These are phyloP conservation scores for Aurifilum marmelostoma DNA, from an alignment of 2,329 filamentous ascomycete genomes.

Conservation along the genomic window DNA sequence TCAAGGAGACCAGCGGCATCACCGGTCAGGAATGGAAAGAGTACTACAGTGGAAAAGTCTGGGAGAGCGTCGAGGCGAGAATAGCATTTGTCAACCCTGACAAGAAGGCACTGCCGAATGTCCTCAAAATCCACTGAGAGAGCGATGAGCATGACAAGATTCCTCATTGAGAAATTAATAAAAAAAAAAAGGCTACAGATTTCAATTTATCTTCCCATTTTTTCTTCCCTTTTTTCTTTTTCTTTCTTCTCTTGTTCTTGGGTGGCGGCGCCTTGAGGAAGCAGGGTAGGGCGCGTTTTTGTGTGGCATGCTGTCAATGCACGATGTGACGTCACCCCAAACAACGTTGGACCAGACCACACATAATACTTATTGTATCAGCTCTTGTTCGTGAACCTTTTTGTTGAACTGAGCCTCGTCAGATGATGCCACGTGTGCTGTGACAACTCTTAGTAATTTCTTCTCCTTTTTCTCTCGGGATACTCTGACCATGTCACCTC, in stretches of 20 bases:
- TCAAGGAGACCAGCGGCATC: slow-evolving; percentile 34
- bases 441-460: neutral
- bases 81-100: slow-evolving; percentile 32
- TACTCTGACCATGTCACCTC: neutral
- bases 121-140: neutral
- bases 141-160: neutral
- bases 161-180: too few species aligned
- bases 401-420: neutral
- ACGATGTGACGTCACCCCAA: slow-evolving; percentile 5
- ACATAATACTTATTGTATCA: neutral
- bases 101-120: slow-evolving; percentile 9
- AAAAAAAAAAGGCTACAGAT: too few species aligned
- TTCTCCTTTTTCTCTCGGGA: neutral
- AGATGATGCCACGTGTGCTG: neutral
- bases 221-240: neutral
- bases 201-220: neutral
- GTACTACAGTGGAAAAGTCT: slow-evolving; percentile 35
- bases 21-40: slow-evolving; percentile 35
- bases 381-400: too few species aligned
- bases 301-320: neutral
- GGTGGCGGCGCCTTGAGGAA: neutral
- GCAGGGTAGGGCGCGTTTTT: neutral
- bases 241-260: neutral
- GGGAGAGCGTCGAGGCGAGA: slow-evolving; percentile 36
- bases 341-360: neutral